phyloP scores from a whole-genome alignment of 176 grass and related monocot genomes.

The Musa itinerans region DNA sequence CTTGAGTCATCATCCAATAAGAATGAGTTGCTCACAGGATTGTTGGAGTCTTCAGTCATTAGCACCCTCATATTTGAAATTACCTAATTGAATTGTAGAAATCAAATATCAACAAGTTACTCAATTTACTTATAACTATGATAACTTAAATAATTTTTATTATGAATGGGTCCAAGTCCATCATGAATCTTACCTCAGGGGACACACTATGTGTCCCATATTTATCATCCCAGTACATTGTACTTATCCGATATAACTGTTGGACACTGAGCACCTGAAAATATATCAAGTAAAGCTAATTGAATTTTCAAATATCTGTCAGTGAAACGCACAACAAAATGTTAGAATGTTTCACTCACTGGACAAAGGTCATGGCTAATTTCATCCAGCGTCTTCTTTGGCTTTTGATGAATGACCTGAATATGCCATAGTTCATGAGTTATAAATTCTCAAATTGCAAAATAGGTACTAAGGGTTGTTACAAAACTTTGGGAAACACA shows the following conservation, averaged over 20 bases:
- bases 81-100: conserved; percentile 18
- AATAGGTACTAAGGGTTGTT: background rate
- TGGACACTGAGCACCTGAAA: conserved; percentile 44
- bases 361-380: conserved; percentile 98
- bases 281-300: background rate
- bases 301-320: background rate
- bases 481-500: background rate
- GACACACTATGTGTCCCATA: conserved; percentile 45
- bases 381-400: conserved; percentile 96
- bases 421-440: conserved; percentile 21
- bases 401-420: conserved; percentile 99
- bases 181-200: conserved; percentile 28
- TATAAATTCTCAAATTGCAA: background rate
- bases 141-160: background rate
- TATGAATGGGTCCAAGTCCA: background rate
- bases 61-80: conserved; percentile 38
- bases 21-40: conserved; percentile 50
- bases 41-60: conserved; percentile 35
- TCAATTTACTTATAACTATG: background rate
- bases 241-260: conserved; percentile 55
- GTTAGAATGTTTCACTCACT: conserved; percentile 12
- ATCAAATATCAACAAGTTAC: background rate
- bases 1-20: conserved; percentile 59
- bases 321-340: conserved; percentile 1
- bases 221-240: conserved; percentile 70